Percentiles rank a stretch among this genome's conserved stretches.
Conservation (phyloP, 2,329 filamentous ascomycete species). For the Aspergillus luchuensis region DNA sequence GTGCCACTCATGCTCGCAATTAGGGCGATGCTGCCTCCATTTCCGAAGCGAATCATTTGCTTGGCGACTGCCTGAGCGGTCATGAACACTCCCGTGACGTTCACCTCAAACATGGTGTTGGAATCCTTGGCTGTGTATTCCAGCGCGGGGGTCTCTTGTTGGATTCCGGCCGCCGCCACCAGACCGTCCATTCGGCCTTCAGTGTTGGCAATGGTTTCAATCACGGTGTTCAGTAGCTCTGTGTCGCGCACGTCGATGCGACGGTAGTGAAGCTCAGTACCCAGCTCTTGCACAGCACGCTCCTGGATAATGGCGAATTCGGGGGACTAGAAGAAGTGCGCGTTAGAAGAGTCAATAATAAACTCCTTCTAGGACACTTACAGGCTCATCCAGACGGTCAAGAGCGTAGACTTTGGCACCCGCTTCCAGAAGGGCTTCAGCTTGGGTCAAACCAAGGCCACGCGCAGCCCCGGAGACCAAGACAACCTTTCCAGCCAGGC, state of each 20-base stretch:
- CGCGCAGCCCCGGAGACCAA: conserved; percentile 71
- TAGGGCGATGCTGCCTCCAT: conserved; percentile 62
- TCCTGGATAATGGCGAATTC: conserved; percentile 68
- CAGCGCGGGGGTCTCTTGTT: conserved; percentile 80
- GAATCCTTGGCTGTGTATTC: conserved; percentile 69
- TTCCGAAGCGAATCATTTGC: conserved; percentile 63
- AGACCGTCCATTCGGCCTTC: conserved; percentile 78
- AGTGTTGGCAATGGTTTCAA: conserved; percentile 68
- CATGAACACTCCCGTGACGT: conserved; percentile 65
- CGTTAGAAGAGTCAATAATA: background rate
- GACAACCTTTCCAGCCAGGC: conserved; percentile 69
- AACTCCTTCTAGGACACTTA: conserved; percentile 22
- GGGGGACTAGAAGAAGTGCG: conserved; percentile 39
- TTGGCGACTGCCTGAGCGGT: conserved; percentile 64
- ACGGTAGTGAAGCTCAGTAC: conserved; percentile 70
- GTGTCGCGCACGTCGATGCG: conserved; percentile 79
- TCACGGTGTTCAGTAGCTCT: conserved; percentile 64
- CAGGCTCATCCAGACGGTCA: conserved; percentile 45
- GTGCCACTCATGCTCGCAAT: conserved; percentile 66
- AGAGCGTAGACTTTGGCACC: conserved; percentile 62
- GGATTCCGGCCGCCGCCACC: conserved; percentile 70
- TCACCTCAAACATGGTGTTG: conserved; percentile 64
- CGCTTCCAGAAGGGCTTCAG: conserved; percentile 73
- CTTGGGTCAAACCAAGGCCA: conserved; percentile 72
- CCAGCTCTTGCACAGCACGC: conserved; percentile 65